A percentile compares a stretch with the other conserved stretches of the same genome.
Evolutionary conservation across 1,284 basidiomycete genomes (phyloP).

Genomic region (Marasmius fiardii): DNA sequence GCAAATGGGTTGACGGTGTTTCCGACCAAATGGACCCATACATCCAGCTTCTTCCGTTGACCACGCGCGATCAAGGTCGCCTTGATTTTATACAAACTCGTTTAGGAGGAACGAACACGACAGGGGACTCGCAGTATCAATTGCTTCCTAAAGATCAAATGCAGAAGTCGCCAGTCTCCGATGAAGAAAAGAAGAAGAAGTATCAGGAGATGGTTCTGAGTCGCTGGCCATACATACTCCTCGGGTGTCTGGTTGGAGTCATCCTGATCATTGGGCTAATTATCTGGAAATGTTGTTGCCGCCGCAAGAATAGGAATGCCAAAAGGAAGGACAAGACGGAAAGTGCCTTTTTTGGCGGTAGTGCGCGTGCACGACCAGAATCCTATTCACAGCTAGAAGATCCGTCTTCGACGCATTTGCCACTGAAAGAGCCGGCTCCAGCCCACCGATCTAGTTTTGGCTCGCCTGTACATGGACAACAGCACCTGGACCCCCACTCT

Average conservation of each 20-base stretch:
- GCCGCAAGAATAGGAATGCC: constrained; percentile 12
- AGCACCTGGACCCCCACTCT: neutral
- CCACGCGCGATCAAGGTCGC: constrained; percentile 38
- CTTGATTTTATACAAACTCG: constrained; percentile 55
- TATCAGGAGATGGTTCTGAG: constrained; percentile 68
- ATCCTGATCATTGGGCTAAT: constrained; percentile 45
- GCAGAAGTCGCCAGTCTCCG: constrained; percentile 62
- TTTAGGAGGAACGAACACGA: constrained; percentile 44
- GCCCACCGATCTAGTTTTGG: neutral
- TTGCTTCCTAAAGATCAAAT: constrained; percentile 60
- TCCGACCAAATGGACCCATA: constrained; percentile 41
- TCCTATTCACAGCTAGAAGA: neutral
- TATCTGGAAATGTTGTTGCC: constrained; percentile 66
- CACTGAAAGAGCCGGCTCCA: neutral
- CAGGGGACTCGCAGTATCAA: constrained; percentile 41
- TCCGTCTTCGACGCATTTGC: neutral
- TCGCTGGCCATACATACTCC: constrained; percentile 73
- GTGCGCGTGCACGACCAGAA: neutral
- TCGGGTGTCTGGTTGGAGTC: constrained; percentile 56
- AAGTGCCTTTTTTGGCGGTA: constrained; percentile 6
- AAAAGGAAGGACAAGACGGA: constrained; percentile 17
- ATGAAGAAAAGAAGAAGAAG: constrained; percentile 65
- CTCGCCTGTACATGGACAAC: neutral
- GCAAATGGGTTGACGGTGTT: constrained; percentile 45
- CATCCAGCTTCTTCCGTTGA: constrained; percentile 53